Conservation (phyloP, 2,329 filamentous ascomycete genomes). For the Pseudogymnoascus sp. region DNA sequence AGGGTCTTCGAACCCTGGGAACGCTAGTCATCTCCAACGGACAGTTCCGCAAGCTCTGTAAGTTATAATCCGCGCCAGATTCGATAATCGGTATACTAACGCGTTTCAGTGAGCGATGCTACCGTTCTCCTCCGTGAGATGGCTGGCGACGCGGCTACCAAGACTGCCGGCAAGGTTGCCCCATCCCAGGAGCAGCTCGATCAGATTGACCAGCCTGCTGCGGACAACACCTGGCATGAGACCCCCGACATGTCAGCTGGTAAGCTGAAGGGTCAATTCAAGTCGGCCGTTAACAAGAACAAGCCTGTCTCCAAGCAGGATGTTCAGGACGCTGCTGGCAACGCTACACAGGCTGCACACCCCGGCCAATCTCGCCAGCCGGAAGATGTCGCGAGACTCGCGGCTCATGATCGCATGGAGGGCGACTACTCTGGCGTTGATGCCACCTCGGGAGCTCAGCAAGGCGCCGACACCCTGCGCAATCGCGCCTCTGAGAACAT, state of each 20-base stretch:
- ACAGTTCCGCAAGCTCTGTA: slow-evolving; percentile 68
- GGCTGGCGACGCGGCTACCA: slow-evolving; percentile 78
- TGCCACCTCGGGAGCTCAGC: slow-evolving; percentile 36
- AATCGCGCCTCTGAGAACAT: slow-evolving; percentile 53
- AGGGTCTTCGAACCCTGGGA: slow-evolving; percentile 80
- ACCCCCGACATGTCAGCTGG: slow-evolving; percentile 66
- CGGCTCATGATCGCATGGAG: slow-evolving; percentile 39
- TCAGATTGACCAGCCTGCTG: slow-evolving; percentile 74
- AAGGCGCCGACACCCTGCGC: slow-evolving; percentile 35
- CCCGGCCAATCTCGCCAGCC: slow-evolving; percentile 46
- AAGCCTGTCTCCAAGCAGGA: slow-evolving; percentile 47
- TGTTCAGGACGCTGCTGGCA: slow-evolving; percentile 47
- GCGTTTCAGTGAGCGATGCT: slow-evolving; percentile 59
- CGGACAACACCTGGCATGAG: slow-evolving; percentile 92
- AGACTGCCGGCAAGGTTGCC: slow-evolving; percentile 64
- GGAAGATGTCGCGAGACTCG: slow-evolving; percentile 40
- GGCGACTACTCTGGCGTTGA: slow-evolving; percentile 42
- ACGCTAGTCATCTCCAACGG: slow-evolving; percentile 90
- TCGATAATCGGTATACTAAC: background rate
- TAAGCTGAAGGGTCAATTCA: slow-evolving; percentile 59
- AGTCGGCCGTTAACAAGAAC: slow-evolving; percentile 47
- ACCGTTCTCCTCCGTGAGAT: slow-evolving; percentile 79
- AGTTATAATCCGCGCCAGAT: slow-evolving; percentile 1
- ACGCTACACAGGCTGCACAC: slow-evolving; percentile 49
- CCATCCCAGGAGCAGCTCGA: slow-evolving; percentile 68